A percentile compares a stretch with the other conserved stretches of the same genome.
phyloP scores from a whole-genome alignment of 257 asterid genomes.

The Salvia miltiorrhiza region DNA sequence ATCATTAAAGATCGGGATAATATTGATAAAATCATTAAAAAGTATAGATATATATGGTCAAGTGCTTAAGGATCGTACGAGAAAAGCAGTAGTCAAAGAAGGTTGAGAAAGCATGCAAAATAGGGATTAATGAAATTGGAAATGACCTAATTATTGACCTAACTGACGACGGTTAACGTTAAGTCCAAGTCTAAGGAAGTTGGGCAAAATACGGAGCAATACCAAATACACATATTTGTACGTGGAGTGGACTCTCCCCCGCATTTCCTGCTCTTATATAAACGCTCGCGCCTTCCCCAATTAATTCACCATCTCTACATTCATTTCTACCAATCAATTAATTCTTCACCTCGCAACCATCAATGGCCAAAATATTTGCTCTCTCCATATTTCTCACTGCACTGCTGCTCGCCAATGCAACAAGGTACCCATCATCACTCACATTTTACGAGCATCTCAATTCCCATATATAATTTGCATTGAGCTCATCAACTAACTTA shows the following conservation, averaged over 20 bases:
- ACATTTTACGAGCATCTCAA: too few species aligned
- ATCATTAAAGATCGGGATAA: too few species aligned
- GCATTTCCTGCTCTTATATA: conserved; percentile 29
- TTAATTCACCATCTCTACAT: conserved; percentile 18
- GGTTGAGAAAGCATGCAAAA: background rate
- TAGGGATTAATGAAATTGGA: background rate
- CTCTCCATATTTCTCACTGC: conserved; percentile 32
- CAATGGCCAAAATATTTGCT: conserved; percentile 40
- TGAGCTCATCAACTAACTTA: background rate
- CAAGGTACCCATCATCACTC: too few species aligned
- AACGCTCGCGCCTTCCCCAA: conserved; percentile 20
- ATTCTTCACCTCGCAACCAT: background rate
- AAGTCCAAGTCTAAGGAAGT: conserved; percentile 29
- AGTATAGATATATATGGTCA: too few species aligned
- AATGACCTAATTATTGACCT: conserved; percentile 14
- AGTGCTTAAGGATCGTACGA: too few species aligned
- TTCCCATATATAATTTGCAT: background rate
- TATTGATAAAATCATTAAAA: too few species aligned
- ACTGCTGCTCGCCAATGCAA: conserved; percentile 29
- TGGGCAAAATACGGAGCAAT: conserved; percentile 20
- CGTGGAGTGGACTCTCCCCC: conserved; percentile 14
- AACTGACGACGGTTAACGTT: conserved; percentile 15
- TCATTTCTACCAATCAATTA: background rate
- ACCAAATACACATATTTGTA: background rate
- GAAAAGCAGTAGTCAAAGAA: too few species aligned